A percentile compares a stretch with the other conserved stretches of the same genome.
Conservation (phyloP, 2,329 filamentous ascomycete genomes). For the Coniochaeta hoffmannii region DNA sequence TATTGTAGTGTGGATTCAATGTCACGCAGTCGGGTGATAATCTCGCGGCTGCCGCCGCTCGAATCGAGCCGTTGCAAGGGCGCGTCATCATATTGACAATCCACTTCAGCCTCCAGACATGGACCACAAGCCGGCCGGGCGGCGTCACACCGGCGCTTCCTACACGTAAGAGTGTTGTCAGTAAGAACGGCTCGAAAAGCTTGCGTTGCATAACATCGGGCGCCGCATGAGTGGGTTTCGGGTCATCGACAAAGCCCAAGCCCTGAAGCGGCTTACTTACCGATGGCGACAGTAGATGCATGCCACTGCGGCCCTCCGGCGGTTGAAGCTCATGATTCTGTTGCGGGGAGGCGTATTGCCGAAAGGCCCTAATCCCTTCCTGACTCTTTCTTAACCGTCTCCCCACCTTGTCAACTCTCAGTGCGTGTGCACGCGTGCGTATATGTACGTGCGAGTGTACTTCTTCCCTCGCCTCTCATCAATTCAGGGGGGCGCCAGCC, state of each 20-base stretch:
- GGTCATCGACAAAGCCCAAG: background rate
- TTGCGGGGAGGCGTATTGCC: too few species aligned
- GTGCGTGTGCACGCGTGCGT: too few species aligned
- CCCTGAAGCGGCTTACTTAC: conserved; percentile 8
- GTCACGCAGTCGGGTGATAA: conserved; percentile 17
- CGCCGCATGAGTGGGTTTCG: background rate
- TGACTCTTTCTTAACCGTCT: too few species aligned
- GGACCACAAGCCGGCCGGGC: conserved; percentile 16
- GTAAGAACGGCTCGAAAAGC: background rate
- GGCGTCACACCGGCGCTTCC: conserved; percentile 22
- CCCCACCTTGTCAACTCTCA: too few species aligned
- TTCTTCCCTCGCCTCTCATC: too few species aligned
- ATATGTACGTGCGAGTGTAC: too few species aligned
- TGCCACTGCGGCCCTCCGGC: conserved; percentile 20
- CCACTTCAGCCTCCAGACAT: conserved; percentile 17
- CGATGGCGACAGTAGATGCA: conserved; percentile 20
- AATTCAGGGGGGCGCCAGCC: too few species aligned
- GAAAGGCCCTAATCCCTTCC: too few species aligned
- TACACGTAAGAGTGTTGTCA: conserved; percentile 5
- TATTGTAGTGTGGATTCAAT: conserved; percentile 17
- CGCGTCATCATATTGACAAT: conserved; percentile 20
- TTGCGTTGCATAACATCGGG: background rate
- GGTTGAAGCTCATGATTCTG: conserved; percentile 18
- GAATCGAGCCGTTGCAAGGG: conserved; percentile 22
- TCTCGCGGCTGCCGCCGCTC: conserved; percentile 19